Percentiles rank a stretch among this genome's conserved stretches.
Evolutionary conservation across 2,329 filamentous ascomycete species (phyloP).

Genomic region (Fusarium sp.): DNA sequence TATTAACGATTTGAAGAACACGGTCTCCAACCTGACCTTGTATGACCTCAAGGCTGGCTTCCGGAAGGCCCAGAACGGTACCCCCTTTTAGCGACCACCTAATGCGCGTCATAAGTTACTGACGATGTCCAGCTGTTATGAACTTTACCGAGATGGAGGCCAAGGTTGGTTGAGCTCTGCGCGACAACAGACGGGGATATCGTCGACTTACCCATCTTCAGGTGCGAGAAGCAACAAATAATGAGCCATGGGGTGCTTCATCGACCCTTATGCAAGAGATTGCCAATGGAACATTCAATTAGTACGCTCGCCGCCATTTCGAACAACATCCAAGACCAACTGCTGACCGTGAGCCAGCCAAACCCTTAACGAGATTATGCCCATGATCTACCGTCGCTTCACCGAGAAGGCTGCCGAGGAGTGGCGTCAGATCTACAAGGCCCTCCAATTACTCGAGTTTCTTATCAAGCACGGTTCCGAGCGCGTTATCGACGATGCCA

Average conservation of each 20-base stretch:
- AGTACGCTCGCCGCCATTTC: conserved; percentile 71
- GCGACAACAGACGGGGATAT: neutral
- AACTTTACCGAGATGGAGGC: conserved; percentile 96
- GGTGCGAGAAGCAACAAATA: conserved; percentile 98
- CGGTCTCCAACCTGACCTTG: conserved; percentile 89
- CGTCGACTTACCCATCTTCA: conserved; percentile 47
- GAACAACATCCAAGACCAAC: conserved; percentile 26
- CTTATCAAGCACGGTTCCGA: conserved; percentile 98
- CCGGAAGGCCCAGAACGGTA: conserved; percentile 97
- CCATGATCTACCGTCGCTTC: conserved; percentile 99
- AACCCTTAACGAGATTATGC: conserved; percentile 99
- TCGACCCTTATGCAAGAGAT: conserved; percentile 95
- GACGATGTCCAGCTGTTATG: conserved; percentile 79
- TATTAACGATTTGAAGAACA: conserved; percentile 82
- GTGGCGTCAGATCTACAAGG: conserved; percentile 99
- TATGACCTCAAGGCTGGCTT: conserved; percentile 96
- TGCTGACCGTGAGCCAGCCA: conserved; percentile 65
- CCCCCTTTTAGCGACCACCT: conserved; percentile 1
- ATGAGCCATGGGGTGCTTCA: conserved; percentile 94
- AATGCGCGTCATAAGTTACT: conserved; percentile 37
- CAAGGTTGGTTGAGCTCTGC: conserved; percentile 55
- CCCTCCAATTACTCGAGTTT: conserved; percentile 94
- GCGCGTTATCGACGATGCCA: conserved; percentile 94
- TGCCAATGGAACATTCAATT: conserved; percentile 96
- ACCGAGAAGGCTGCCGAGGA: conserved; percentile 98